Conservation (phyloP, 1,139 yeast genomes). For the Diutina catenulata region DNA sequence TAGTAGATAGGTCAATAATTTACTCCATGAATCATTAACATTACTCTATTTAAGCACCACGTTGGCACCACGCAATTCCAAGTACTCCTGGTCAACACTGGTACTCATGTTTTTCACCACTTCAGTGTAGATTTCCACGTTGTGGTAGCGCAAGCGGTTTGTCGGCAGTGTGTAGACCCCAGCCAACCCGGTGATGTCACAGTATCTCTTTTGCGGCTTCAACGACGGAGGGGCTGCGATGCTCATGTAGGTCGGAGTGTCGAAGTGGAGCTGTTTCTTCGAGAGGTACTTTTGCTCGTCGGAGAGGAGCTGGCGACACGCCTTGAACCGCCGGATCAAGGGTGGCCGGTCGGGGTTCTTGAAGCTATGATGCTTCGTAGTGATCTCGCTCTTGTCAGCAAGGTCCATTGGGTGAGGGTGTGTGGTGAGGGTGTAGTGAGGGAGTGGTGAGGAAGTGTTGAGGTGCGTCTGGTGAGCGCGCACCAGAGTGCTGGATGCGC, state of each 20-base stretch:
- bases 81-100: constrained; percentile 88
- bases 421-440: too few species aligned
- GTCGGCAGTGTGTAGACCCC: constrained; percentile 70
- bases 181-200: constrained; percentile 87
- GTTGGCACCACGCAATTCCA: constrained; percentile 80
- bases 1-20: too few species aligned
- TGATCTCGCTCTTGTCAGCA: constrained; percentile 14
- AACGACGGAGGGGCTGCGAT: constrained; percentile 84
- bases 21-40: not conserved
- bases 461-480: too few species aligned
- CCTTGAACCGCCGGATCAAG: constrained; percentile 52
- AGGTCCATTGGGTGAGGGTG: too few species aligned
- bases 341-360: constrained; percentile 36
- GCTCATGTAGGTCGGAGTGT: constrained; percentile 47
- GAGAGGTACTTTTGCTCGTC: constrained; percentile 65
- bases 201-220: constrained; percentile 70
- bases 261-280: constrained; percentile 27
- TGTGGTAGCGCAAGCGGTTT: constrained; percentile 67
- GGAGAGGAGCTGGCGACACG: constrained; percentile 58
- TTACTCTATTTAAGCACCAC: constrained; percentile 49
- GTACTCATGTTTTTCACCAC: constrained; percentile 73
- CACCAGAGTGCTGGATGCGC: too few species aligned
- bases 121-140: constrained; percentile 72
- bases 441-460: too few species aligned
- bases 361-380: constrained; percentile 37